phyloP scores from a whole-genome alignment of 768 basidiomycete genomes.

The Lactarius hengduanensis region DNA sequence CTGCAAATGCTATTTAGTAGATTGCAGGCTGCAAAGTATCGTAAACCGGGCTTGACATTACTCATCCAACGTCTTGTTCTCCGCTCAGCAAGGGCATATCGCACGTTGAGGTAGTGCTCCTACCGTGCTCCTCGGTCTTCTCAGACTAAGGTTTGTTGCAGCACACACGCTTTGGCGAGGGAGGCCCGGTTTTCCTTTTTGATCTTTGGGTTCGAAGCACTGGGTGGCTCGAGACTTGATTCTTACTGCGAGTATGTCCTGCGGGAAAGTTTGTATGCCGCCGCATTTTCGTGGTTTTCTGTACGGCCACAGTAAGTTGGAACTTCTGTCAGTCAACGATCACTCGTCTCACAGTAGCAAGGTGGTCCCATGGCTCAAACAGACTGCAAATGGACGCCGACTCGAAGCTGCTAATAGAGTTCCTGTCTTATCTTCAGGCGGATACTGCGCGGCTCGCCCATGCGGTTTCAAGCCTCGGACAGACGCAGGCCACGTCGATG shows the following conservation, averaged over 20 bases:
- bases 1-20: conserved; percentile 89
- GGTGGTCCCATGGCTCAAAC: conserved; percentile 97
- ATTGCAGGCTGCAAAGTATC: conserved; percentile 90
- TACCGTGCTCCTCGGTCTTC: background rate
- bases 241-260: conserved; percentile 72
- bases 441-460: conserved; percentile 64
- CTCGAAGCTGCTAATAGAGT: conserved; percentile 82
- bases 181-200: conserved; percentile 90
- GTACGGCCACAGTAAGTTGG: conserved; percentile 80
- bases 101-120: conserved; percentile 63
- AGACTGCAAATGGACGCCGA: conserved; percentile 88
- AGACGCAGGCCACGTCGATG: conserved; percentile 41
- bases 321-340: background rate
- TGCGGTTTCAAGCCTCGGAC: conserved; percentile 61
- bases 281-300: conserved; percentile 92
- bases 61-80: conserved; percentile 82
- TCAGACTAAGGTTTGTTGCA: conserved; percentile 34
- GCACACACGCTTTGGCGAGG: conserved; percentile 88
- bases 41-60: conserved; percentile 78
- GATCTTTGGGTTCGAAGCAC: conserved; percentile 87
- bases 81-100: conserved; percentile 69
- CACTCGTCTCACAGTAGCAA: conserved; percentile 35
- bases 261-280: conserved; percentile 71
- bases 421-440: conserved; percentile 70
- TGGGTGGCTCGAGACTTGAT: conserved; percentile 87